phyloP scores from a whole-genome alignment of 2,329 filamentous ascomycete species.

The Penicillium sclerotiorum region DNA sequence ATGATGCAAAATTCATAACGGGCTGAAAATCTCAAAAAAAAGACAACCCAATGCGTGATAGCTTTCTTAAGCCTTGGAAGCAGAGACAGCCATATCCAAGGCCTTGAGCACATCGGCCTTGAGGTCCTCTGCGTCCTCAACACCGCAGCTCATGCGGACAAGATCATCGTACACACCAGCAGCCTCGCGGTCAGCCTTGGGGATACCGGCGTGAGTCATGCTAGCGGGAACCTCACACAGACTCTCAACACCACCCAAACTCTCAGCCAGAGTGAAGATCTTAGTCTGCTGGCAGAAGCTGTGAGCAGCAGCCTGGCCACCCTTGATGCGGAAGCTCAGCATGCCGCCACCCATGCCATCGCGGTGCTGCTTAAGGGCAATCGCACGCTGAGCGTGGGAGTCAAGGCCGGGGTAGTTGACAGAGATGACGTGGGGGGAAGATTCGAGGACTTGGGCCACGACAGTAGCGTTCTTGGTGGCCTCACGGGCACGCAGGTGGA shows the following conservation, averaged over 20 bases:
- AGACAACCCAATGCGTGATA: too few species aligned
- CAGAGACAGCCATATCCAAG: constrained; percentile 71
- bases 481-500: constrained; percentile 88
- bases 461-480: constrained; percentile 78
- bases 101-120: constrained; percentile 80
- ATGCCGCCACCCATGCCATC: constrained; percentile 94
- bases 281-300: constrained; percentile 87
- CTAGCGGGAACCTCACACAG: constrained; percentile 88
- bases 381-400: constrained; percentile 81
- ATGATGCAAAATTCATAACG: constrained; percentile 12
- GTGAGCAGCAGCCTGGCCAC: constrained; percentile 82
- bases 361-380: constrained; percentile 89
- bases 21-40: constrained; percentile 2
- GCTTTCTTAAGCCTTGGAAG: constrained; percentile 41
- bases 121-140: constrained; percentile 87
- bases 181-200: constrained; percentile 82
- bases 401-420: constrained; percentile 95
- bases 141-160: constrained; percentile 87
- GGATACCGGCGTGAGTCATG: constrained; percentile 98
- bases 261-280: constrained; percentile 93
- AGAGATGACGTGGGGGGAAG: constrained; percentile 76
- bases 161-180: constrained; percentile 95
- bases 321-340: constrained; percentile 92
- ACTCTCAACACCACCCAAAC: constrained; percentile 86
- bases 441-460: constrained; percentile 75